Conservation (phyloP, 2,329 filamentous ascomycete genomes). For the Fusarium sp. region DNA sequence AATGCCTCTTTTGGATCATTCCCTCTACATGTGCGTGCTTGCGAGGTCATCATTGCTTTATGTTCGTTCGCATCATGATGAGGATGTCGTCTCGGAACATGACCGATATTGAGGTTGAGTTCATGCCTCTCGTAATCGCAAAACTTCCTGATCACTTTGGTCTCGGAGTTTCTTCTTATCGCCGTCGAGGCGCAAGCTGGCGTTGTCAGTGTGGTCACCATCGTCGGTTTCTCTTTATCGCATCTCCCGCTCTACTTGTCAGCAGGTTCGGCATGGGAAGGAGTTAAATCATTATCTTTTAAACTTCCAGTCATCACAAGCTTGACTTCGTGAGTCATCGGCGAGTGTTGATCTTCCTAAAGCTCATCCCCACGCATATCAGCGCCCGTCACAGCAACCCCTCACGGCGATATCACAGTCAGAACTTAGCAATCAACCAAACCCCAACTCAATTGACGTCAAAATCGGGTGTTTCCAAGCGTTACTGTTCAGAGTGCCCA, state of each 20-base stretch:
- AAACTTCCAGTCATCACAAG: fast-evolving
- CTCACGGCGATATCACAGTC: too few species aligned
- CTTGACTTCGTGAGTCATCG: neutral
- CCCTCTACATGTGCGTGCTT: fast-evolving
- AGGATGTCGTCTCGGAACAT: neutral
- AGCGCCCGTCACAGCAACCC: neutral
- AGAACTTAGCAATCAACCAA: neutral
- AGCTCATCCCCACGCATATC: neutral
- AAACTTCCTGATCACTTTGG: fast-evolving
- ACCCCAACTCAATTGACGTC: neutral
- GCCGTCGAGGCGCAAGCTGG: fast-evolving
- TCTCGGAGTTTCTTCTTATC: neutral
- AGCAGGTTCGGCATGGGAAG: fast-evolving
- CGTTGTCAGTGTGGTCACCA: neutral
- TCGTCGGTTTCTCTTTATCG: neutral
- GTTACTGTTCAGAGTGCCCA: neutral
- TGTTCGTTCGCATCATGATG: neutral
- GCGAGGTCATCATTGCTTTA: neutral
- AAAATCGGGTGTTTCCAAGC: neutral
- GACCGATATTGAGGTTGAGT: neutral
- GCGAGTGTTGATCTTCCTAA: neutral
- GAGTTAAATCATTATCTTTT: neutral
- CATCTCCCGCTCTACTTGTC: fast-evolving
- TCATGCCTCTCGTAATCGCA: too few species aligned
- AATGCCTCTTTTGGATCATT: too few species aligned